Base-by-base conservation (phyloP, 352 stramenopile species). In the Pythium phragmiticola region DNA sequence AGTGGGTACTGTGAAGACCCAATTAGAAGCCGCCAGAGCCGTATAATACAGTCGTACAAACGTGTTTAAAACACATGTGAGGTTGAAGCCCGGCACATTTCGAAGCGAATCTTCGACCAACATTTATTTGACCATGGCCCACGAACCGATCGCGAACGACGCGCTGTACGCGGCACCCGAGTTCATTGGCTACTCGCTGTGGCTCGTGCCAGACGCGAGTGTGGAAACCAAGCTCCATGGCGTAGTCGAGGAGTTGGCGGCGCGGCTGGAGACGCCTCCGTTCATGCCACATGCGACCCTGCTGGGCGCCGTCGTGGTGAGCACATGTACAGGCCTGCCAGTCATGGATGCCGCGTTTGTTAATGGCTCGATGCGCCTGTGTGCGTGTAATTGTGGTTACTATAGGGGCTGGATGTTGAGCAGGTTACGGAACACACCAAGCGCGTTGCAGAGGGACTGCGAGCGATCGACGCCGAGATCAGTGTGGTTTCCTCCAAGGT, bases 251-350 rank as follows among this genome's bases (percentile, higher is more conserved):
- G 68, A 68, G 61, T 67, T 70, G 30, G 77, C 81, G 5, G 21
- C 51, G 23, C 63, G 59, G 11, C 77, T 90, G 19, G 45, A 61
- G 23, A 88, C 75, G 52, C 73, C 73, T 30, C 33, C 66, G 36
- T 90, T 88, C 57, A 26, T 66, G 14, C 78, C 80, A 50, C 80
- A 90, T 48, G 82, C 83, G 73, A 90, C 80, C 54, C 70, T 90
- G 7, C 57, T 90, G 6, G 80, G 76, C 2, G 80, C 68, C 3
- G 50, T 87, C 16, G 65, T 71, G 70, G 80, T 86, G 23, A 16
- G 58, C 14, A 26, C 37, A 42, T 42, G 37, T 16, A 42, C 2
- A 30, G 26, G 26, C 6, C 37, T 42, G 37, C 13, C 8, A 41
- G 36, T 42, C 14, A 42, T 53, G 13, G 1, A 37, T 3, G 5